phyloP scores from a whole-genome alignment of 345 rosid genomes.

The Noccaea caerulescens region DNA sequence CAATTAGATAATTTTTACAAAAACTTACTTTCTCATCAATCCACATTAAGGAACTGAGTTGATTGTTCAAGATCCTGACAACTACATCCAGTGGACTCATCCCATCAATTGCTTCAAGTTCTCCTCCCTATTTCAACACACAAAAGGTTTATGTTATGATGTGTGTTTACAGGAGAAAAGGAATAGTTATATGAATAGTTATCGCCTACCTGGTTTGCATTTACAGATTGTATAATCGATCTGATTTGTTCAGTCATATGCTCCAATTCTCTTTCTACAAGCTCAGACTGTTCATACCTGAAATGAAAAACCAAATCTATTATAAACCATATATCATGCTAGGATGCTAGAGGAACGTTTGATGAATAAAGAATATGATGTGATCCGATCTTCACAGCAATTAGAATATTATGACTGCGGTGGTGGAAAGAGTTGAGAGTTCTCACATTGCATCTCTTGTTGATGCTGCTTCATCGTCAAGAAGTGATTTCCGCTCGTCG shows the following conservation, averaged over 20 bases:
- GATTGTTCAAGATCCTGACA: constrained; percentile 89
- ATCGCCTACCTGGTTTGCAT: constrained; percentile 68
- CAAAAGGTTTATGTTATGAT: constrained; percentile 15
- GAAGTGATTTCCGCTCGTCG: constrained; percentile 76
- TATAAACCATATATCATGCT: constrained; percentile 10
- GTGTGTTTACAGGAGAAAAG: neutral
- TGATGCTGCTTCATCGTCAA: constrained; percentile 95
- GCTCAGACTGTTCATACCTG: constrained; percentile 95
- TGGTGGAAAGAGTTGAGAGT: constrained; percentile 25
- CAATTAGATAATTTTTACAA: neutral
- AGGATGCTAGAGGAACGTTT: neutral
- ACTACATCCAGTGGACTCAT: constrained; percentile 92
- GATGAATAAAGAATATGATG: constrained; percentile 7
- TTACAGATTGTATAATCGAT: constrained; percentile 79
- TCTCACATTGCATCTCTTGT: constrained; percentile 98
- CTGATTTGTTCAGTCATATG: constrained; percentile 91
- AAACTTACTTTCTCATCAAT: constrained; percentile 82
- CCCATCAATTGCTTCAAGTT: constrained; percentile 72
- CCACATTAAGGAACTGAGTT: constrained; percentile 96
- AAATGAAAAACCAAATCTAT: constrained; percentile 29
- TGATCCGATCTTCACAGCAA: neutral
- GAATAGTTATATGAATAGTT: neutral
- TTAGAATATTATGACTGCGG: constrained; percentile 1
- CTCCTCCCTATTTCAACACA: constrained; percentile 73
- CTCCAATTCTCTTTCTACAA: constrained; percentile 89